Base-by-base conservation (phyloP, 352 stramenopile genomes). In the Globisporangium polare region DNA sequence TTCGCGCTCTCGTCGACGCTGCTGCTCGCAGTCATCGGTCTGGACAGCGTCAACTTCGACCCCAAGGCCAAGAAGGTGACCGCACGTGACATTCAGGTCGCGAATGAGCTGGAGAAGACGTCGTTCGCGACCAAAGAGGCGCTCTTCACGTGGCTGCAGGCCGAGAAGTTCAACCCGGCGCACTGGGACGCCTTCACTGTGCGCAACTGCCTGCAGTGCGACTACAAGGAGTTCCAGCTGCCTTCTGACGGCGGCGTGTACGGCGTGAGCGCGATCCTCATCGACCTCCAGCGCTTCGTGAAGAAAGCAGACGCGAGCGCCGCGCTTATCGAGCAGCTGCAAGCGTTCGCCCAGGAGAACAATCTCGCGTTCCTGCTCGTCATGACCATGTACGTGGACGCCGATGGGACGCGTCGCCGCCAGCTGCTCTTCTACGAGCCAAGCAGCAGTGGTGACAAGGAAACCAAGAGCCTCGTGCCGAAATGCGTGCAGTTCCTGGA, bases 1-100 rank as follows among this genome's bases (percentile, higher is more conserved):
- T 60, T 78, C 39, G 73, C 75, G 18, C 58, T 91, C n/a, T 54
- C 74, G n/a, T 70, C 78, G 9, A 92, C 85, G 22, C 68, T 94
- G 72, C 65, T 94, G 63, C 72, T 94, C n/a, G 76, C 71, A 1
- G 83, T 94, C 13, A 91, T 94, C 53, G 74, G 79, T 6, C 66
- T 94, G 3, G 85, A 94, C 56, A 92, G 82, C 42, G 73, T 94
- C 60, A 91, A 90, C 51, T 89, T 92, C 53, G 72, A 89, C 49
- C 77, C 78, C 4, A 76, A 59, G 18, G 83, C 83, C 24, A 89
- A 92, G 69, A 94, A 94, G 66, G 85, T 90, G 35, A 94, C 82
- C 10, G 61, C 75, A 5, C 69, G 82, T 29, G 85, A 94, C 60
- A 53, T 85, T 2, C 61, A 66, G 0, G 75, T 62, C 8, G 78